These are phyloP conservation scores for Fusarium sp. DNA, from an alignment of 2,329 filamentous ascomycete genomes.

Conservation along the genomic window DNA sequence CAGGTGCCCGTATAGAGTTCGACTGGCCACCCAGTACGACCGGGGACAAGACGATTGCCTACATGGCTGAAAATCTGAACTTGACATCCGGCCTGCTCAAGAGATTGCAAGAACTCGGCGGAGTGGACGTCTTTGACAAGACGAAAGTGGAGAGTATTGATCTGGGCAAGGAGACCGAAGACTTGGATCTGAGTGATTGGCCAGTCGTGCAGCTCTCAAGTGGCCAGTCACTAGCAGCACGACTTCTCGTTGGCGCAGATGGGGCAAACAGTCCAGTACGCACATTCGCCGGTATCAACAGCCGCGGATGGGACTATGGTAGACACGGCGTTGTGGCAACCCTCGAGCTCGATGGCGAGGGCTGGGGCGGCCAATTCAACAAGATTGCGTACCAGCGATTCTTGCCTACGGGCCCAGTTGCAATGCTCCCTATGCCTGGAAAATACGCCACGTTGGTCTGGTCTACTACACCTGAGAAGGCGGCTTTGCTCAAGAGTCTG, in stretches of 20 bases:
- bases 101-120: conserved; percentile 73
- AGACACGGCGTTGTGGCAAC: conserved; percentile 93
- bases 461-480: conserved; percentile 87
- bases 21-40: conserved; percentile 68
- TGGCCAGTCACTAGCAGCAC: conserved; percentile 74
- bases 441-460: conserved; percentile 88
- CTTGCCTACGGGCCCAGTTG: conserved; percentile 88
- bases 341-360: conserved; percentile 72
- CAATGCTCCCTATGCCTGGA: conserved; percentile 87
- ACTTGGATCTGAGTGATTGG: conserved; percentile 84
- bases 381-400: conserved; percentile 95
- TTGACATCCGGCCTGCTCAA: conserved; percentile 79
- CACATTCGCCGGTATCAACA: conserved; percentile 84
- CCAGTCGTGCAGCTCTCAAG: conserved; percentile 79
- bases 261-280: conserved; percentile 95
- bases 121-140: conserved; percentile 76
- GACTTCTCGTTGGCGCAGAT: conserved; percentile 90
- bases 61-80: conserved; percentile 96
- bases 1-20: conserved; percentile 87
- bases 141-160: conserved; percentile 82
- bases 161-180: conserved; percentile 73
- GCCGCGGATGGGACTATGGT: conserved; percentile 91
- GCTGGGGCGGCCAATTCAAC: conserved; percentile 60
- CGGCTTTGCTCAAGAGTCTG: conserved; percentile 80
- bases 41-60: conserved; percentile 75